Evolutionary conservation across 1,284 basidiomycete species (phyloP).

Genomic region (Xerocomus amazonicus): DNA sequence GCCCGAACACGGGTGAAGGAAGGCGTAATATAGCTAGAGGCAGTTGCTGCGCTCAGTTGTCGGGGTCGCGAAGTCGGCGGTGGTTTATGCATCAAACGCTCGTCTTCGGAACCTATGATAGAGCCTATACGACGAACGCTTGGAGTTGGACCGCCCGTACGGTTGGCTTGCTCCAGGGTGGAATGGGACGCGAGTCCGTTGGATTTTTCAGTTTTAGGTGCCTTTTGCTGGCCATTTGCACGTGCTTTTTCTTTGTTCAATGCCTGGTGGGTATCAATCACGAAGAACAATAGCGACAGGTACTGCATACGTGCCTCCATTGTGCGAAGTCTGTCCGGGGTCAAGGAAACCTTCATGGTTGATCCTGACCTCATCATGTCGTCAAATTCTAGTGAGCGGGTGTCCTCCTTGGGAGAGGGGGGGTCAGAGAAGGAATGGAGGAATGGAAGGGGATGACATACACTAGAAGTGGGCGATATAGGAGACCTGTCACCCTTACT

Average conservation of each 20-base stretch:
- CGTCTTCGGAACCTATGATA: slow-evolving; percentile 50
- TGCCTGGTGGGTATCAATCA: slow-evolving; percentile 40
- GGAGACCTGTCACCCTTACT: slow-evolving; percentile 34
- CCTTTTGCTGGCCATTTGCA: slow-evolving; percentile 36
- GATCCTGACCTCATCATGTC: slow-evolving; percentile 81
- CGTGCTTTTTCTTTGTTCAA: slow-evolving; percentile 66
- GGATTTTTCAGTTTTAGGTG: slow-evolving; percentile 24
- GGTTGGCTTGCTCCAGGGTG: slow-evolving; percentile 25
- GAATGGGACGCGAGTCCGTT: slow-evolving; percentile 15
- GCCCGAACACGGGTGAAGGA: slow-evolving; percentile 28
- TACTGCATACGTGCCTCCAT: slow-evolving; percentile 70
- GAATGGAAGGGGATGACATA: slow-evolving; percentile 17
- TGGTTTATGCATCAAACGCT: slow-evolving; percentile 39
- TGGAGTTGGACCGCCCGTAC: slow-evolving; percentile 33
- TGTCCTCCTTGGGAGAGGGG: slow-evolving; percentile 42
- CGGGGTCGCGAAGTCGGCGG: slow-evolving; percentile 33
- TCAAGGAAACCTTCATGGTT: slow-evolving; percentile 93
- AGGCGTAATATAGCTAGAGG: slow-evolving; percentile 21
- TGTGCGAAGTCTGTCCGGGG: slow-evolving; percentile 84
- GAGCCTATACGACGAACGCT: slow-evolving; percentile 57
- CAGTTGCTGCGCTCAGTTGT: slow-evolving; percentile 34
- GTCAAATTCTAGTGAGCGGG: slow-evolving; percentile 78
- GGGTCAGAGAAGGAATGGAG: slow-evolving; percentile 2
- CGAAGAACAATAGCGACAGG: slow-evolving; percentile 20
- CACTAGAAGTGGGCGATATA: slow-evolving; percentile 35